These are phyloP conservation scores for Carnegiea gigantea DNA, from an alignment of 179 eudicot species.

Conservation along the genomic window DNA sequence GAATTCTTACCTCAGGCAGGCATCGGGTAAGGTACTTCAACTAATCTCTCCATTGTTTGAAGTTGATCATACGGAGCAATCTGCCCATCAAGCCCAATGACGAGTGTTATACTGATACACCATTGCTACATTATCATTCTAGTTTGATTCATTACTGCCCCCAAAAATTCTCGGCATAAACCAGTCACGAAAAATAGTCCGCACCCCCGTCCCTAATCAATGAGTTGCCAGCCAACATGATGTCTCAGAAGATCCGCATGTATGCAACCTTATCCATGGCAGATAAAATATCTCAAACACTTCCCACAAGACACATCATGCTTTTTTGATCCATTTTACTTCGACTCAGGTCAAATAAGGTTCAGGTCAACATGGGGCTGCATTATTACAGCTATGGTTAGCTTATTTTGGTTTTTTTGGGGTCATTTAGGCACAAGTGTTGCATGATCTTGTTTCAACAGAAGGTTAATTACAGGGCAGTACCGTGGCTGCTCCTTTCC, in stretches of 20 bases:
- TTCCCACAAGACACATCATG: too few relatives aligned
- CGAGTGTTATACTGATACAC: neutral
- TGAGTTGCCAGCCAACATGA: too few relatives aligned
- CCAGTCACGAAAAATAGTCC: too few relatives aligned
- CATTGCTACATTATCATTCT: neutral
- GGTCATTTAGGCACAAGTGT: neutral
- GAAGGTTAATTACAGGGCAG: neutral
- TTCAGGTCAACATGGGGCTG: neutral
- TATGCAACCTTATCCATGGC: too few relatives aligned
- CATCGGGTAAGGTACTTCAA: slow-evolving; percentile 60
- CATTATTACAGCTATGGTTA: neutral
- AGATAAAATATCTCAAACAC: too few relatives aligned
- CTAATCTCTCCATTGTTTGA: slow-evolving; percentile 82
- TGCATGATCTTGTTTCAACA: neutral
- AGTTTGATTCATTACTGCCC: neutral
- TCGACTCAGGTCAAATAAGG: too few relatives aligned
- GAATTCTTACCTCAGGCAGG: slow-evolving; percentile 33
- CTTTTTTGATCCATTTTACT: too few relatives aligned
- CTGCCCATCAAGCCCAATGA: slow-evolving; percentile 35
- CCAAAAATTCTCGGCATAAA: neutral
- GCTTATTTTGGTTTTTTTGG: neutral
- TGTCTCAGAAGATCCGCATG: too few relatives aligned
- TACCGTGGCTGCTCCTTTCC: neutral
- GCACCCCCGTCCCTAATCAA: too few relatives aligned
- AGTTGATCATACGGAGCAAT: slow-evolving; percentile 99